phyloP scores from a whole-genome alignment of 805 yeast species.

The Torulaspora indica region DNA sequence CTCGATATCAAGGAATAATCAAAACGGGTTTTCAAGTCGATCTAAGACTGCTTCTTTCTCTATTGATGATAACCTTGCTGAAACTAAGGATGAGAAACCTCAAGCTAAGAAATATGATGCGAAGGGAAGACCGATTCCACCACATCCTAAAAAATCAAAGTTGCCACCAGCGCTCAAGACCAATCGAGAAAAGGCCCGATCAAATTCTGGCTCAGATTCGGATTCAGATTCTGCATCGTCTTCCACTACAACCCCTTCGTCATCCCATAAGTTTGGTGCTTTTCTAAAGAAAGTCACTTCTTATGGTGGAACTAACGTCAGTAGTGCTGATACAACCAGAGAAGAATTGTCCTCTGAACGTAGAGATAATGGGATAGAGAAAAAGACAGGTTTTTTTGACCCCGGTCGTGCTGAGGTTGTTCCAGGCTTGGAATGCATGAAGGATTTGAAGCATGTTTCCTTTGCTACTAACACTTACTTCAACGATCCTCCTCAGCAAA shows the following conservation, averaged over 20 bases:
- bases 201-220: conserved; percentile 8
- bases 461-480: conserved; percentile 74
- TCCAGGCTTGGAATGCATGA: conserved; percentile 43
- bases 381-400: conserved; percentile 12
- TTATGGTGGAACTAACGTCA: conserved; percentile 17
- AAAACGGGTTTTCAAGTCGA: background rate
- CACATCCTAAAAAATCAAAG: conserved; percentile 46
- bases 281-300: conserved; percentile 34
- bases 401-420: conserved; percentile 23
- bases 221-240: conserved; percentile 16
- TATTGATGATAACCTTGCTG: conserved; percentile 13
- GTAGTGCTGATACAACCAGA: conserved; percentile 8
- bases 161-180: conserved; percentile 47
- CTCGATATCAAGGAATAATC: conserved; percentile 15
- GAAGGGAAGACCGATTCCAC: conserved; percentile 46
- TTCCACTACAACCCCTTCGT: conserved; percentile 6
- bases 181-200: conserved; percentile 8
- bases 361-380: background rate
- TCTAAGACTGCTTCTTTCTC: conserved; percentile 24
- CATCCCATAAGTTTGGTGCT: conserved; percentile 33
- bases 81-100: conserved; percentile 10
- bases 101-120: conserved; percentile 34
- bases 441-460: conserved; percentile 55
- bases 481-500: conserved; percentile 86
- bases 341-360: conserved; percentile 13